These are phyloP conservation scores for Penstemon newberryi DNA, from an alignment of 257 asterid genomes.

Conservation along the genomic window DNA sequence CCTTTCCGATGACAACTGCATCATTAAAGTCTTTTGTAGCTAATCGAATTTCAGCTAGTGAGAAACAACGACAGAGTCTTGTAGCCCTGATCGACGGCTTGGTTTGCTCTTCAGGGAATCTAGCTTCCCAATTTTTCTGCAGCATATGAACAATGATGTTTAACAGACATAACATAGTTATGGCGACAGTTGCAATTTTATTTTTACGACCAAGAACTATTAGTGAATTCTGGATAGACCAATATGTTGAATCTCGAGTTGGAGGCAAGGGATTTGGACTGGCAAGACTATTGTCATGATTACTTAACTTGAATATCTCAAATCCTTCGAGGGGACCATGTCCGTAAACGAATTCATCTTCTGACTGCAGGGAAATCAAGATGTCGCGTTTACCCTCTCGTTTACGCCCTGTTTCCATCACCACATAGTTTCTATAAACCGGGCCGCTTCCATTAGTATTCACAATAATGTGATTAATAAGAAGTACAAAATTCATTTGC, in stretches of 20 bases:
- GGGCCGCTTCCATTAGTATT: constrained; percentile 39
- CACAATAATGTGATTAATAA: constrained; percentile 43
- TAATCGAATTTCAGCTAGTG: constrained; percentile 47
- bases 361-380: constrained; percentile 43
- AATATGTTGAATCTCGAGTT: constrained; percentile 20
- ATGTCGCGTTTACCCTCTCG: constrained; percentile 47
- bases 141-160: constrained; percentile 39
- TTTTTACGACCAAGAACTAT: constrained; percentile 36
- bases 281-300: constrained; percentile 63
- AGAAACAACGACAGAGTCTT: constrained; percentile 46
- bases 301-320: constrained; percentile 67
- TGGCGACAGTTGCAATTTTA: constrained; percentile 36
- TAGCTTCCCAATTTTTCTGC: constrained; percentile 32
- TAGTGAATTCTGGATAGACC: constrained; percentile 11
- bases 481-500: constrained; percentile 34
- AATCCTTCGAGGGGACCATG: constrained; percentile 58
- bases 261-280: constrained; percentile 37
- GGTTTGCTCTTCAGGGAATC: constrained; percentile 31
- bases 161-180: constrained; percentile 39
- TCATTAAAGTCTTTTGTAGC: constrained; percentile 45
- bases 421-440: constrained; percentile 53
- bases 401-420: constrained; percentile 57
- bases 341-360: constrained; percentile 22
- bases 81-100: constrained; percentile 30
- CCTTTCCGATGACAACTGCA: constrained; percentile 49